These are phyloP conservation scores for Yarrowia yakushimensis DNA, from an alignment of 805 yeast species.

Conservation along the genomic window DNA sequence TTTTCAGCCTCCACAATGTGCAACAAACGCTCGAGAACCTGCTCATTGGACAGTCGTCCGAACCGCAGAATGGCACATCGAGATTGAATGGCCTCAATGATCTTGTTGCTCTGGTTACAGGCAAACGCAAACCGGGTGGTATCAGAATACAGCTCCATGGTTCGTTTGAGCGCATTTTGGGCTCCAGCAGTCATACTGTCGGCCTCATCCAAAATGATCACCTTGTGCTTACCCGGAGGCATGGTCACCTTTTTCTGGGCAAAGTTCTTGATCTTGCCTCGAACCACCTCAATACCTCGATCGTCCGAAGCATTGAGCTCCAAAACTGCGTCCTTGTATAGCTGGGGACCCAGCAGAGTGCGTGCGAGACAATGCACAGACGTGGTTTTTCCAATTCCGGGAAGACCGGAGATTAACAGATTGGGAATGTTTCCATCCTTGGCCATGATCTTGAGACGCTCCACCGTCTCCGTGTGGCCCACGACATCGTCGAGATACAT, in stretches of 20 bases:
- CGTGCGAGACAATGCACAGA: constrained; percentile 86
- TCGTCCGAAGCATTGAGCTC: constrained; percentile 97
- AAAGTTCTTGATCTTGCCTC: constrained; percentile 90
- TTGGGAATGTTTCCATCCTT: constrained; percentile 96
- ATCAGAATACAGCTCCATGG: constrained; percentile 93
- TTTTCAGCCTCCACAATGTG: constrained; percentile 67
- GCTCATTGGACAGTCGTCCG: constrained; percentile 75
- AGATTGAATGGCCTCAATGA: constrained; percentile 93
- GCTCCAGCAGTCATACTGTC: constrained; percentile 97
- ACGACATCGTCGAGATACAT: constrained; percentile 74
- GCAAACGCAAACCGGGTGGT: constrained; percentile 98
- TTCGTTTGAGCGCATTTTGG: constrained; percentile 88
- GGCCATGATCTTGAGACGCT: constrained; percentile 77
- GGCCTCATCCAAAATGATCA: constrained; percentile 90
- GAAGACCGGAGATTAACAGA: constrained; percentile 85
- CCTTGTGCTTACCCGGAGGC: constrained; percentile 88
- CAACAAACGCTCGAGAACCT: constrained; percentile 72
- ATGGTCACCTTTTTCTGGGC: constrained; percentile 89
- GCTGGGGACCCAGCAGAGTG: constrained; percentile 67
- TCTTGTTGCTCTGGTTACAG: constrained; percentile 89
- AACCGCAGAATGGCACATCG: constrained; percentile 93
- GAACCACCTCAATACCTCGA: constrained; percentile 94
- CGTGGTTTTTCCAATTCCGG: constrained; percentile 97
- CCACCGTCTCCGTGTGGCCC: constrained; percentile 88
- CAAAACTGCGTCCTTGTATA: constrained; percentile 72